phyloP scores from a whole-genome alignment of 441 rosid species.

The Pelargonium myrrhifolium region DNA sequence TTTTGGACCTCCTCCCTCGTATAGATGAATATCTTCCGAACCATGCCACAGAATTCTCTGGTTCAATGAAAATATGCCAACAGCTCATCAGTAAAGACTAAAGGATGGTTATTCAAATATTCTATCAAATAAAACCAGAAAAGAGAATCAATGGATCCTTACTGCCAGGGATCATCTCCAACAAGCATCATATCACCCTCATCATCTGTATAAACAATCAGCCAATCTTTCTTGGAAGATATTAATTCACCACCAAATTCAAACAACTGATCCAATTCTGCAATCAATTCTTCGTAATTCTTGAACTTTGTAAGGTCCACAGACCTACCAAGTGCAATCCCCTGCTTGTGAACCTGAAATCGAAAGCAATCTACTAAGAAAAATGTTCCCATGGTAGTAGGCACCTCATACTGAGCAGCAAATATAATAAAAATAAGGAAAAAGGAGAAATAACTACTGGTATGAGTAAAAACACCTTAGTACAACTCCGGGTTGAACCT shows the following conservation, averaged over 20 bases:
- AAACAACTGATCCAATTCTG: slow-evolving; percentile 74
- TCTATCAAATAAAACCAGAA: neutral
- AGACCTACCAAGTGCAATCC: slow-evolving; percentile 89
- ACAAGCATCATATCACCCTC: slow-evolving; percentile 99
- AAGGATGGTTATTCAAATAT: neutral
- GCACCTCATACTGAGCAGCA: neutral
- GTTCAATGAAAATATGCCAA: neutral
- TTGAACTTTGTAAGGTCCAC: slow-evolving; percentile 85
- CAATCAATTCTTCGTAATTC: slow-evolving; percentile 66
- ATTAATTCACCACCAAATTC: slow-evolving; percentile 78
- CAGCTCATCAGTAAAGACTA: neutral
- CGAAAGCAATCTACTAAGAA: neutral
- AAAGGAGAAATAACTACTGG: neutral
- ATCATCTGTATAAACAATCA: slow-evolving; percentile 79
- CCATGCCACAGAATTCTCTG: slow-evolving; percentile 98
- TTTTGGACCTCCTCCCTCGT: slow-evolving; percentile 88
- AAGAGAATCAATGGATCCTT: slow-evolving; percentile 25
- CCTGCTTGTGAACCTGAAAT: slow-evolving; percentile 88
- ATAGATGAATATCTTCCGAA: slow-evolving; percentile 66
- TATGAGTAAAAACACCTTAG: too few relatives aligned
- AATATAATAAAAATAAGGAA: neutral
- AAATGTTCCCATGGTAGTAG: neutral
- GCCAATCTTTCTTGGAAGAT: slow-evolving; percentile 63
- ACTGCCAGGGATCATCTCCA: slow-evolving; percentile 99
- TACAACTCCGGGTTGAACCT: slow-evolving; percentile 19